Evolutionary conservation across 495 filamentous ascomycete species (phyloP).

Genomic region (Apodospora peruviana): DNA sequence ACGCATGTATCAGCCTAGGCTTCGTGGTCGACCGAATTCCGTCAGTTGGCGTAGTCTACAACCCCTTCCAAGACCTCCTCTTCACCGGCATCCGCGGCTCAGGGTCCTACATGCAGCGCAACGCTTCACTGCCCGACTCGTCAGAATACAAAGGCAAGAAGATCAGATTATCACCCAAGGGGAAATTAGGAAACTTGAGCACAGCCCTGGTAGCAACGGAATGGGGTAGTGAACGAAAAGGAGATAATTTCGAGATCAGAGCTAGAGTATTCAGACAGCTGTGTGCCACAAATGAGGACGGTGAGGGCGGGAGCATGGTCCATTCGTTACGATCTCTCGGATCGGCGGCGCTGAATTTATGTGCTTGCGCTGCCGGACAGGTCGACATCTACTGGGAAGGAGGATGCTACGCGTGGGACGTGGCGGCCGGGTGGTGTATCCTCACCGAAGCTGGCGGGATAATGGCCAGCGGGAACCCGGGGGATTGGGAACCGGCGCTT

Average conservation of each 20-base stretch:
- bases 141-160: conserved; percentile 13
- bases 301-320: conserved; percentile 73
- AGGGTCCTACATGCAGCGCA: conserved; percentile 56
- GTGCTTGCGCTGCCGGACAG: conserved; percentile 70
- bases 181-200: conserved; percentile 53
- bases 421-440: conserved; percentile 87
- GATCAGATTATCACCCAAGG: conserved; percentile 48
- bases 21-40: conserved; percentile 60
- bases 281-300: conserved; percentile 51
- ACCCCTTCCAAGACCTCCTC: conserved; percentile 64
- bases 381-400: conserved; percentile 90
- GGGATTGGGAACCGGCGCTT: conserved; percentile 62
- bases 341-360: conserved; percentile 78
- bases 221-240: conserved; percentile 71
- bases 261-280: conserved; percentile 62
- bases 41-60: conserved; percentile 76
- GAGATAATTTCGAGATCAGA: conserved; percentile 73
- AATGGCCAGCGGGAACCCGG: conserved; percentile 72
- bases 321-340: conserved; percentile 71
- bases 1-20: conserved; percentile 77
- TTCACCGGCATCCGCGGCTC: conserved; percentile 66
- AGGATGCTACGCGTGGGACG: conserved; percentile 94
- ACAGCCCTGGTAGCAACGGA: conserved; percentile 66
- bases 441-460: conserved; percentile 77
- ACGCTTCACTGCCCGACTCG: conserved; percentile 22